Evolutionary conservation across 768 basidiomycete genomes (phyloP).

Genomic region (Mrakia hoshinonis): DNA sequence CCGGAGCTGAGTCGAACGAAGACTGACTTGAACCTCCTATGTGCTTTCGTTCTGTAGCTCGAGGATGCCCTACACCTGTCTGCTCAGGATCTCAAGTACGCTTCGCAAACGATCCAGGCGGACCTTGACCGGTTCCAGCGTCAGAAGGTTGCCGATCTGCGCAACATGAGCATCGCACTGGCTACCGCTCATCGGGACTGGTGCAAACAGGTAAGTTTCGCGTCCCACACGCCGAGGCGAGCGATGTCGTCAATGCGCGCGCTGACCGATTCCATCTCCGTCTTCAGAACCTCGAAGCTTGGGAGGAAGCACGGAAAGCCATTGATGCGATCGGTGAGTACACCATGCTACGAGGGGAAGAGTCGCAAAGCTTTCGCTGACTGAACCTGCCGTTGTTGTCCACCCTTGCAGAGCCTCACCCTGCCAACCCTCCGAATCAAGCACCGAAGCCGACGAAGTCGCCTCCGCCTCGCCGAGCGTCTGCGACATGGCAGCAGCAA

Average conservation of each 20-base stretch:
- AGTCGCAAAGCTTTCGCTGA: too few relatives aligned
- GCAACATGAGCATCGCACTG: constrained; percentile 88
- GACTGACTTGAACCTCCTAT: neutral
- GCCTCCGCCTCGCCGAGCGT: neutral
- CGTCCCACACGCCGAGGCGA: neutral
- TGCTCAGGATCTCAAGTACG: constrained; percentile 90
- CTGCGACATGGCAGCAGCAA: neutral
- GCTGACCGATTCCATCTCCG: neutral
- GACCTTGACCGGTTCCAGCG: constrained; percentile 97
- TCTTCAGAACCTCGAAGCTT: constrained; percentile 84
- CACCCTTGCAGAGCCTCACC: neutral
- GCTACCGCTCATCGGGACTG: constrained; percentile 86
- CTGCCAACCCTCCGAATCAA: neutral
- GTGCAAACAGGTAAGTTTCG: constrained; percentile 71
- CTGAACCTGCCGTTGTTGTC: neutral
- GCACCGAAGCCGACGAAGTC: constrained; percentile 1
- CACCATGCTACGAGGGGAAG: neutral
- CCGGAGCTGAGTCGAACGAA: too few relatives aligned
- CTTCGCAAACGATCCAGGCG: constrained; percentile 90
- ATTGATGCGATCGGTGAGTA: constrained; percentile 63
- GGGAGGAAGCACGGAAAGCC: constrained; percentile 91
- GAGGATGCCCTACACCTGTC: constrained; percentile 90
- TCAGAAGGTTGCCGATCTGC: constrained; percentile 92
- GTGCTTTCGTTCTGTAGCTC: constrained; percentile 51
- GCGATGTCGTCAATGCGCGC: constrained; percentile 26